phyloP scores from a whole-genome alignment of 352 stramenopile genomes.

The Phytophthora podocarpi region DNA sequence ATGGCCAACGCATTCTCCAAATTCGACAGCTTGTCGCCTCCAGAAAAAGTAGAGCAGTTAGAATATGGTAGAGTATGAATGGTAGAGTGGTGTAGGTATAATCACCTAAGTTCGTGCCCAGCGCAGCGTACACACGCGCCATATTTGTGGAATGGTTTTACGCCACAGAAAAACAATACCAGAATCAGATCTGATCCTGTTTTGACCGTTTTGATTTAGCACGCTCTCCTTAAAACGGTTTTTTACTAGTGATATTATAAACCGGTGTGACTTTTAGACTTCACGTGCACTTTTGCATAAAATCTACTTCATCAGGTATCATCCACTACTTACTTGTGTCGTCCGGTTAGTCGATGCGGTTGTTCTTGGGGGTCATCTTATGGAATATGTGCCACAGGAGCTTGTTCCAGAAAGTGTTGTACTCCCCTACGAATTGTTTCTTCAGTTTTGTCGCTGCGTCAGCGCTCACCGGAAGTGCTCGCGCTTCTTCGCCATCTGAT shows the following conservation, averaged over 20 bases:
- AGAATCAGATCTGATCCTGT: conserved; percentile 20
- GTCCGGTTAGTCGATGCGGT: too few species aligned
- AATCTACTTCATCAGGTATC: too few species aligned
- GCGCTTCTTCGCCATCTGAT: background rate
- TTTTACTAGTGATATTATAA: too few species aligned
- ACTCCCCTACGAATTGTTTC: background rate
- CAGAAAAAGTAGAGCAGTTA: background rate
- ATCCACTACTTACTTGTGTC: too few species aligned
- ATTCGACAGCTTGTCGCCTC: conserved; percentile 75
- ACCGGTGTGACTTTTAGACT: too few species aligned
- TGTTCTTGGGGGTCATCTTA: background rate
- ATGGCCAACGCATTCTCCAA: conserved; percentile 66
- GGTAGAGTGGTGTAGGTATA: background rate
- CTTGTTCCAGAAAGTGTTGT: background rate
- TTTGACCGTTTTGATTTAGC: too few species aligned
- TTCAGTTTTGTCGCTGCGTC: background rate
- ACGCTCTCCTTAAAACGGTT: too few species aligned
- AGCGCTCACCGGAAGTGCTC: background rate
- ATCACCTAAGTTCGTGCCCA: conserved; percentile 79
- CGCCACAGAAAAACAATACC: background rate
- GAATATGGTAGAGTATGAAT: background rate
- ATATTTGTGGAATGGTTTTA: background rate
- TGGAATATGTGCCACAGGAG: too few species aligned
- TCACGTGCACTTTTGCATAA: too few species aligned
- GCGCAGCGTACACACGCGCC: conserved; percentile 58